Evolutionary conservation across 768 basidiomycete species (phyloP).

Genomic region (Rossbeevera mucosa): DNA sequence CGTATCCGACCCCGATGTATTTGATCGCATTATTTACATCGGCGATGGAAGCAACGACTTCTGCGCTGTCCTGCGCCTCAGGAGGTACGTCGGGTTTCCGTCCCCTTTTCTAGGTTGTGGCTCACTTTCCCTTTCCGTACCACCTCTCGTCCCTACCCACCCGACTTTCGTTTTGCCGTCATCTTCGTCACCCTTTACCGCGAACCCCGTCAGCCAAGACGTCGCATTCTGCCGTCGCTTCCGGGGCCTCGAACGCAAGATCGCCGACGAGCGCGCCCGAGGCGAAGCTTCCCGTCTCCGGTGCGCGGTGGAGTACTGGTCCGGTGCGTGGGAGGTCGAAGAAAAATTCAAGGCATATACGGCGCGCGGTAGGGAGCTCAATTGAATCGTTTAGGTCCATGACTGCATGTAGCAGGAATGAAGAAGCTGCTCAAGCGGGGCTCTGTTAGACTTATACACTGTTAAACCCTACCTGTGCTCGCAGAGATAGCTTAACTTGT

Average conservation of each 20-base stretch:
- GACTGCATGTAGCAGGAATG: not conserved
- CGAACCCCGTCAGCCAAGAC: conserved; percentile 58
- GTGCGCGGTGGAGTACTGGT: conserved; percentile 79
- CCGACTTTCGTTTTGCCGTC: not conserved
- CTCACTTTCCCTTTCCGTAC: not conserved
- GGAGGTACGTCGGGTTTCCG: conserved; percentile 43
- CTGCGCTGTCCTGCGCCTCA: conserved; percentile 81
- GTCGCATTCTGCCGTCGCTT: conserved; percentile 72
- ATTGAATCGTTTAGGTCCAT: not conserved
- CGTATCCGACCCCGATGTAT: conserved; percentile 37
- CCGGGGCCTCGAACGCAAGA: conserved; percentile 76
- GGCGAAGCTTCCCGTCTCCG: conserved; percentile 59
- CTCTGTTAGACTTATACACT: too few species aligned
- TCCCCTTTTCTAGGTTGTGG: not conserved
- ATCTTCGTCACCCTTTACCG: not conserved
- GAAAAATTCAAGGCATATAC: conserved; percentile 52
- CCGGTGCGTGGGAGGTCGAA: conserved; percentile 95
- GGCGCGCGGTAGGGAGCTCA: not conserved
- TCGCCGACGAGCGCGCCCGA: conserved; percentile 49
- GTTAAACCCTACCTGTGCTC: too few species aligned
- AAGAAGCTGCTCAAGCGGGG: too few species aligned
- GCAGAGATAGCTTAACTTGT: too few species aligned
- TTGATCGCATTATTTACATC: conserved; percentile 80
- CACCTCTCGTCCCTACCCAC: not conserved
- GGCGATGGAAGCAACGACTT: conserved; percentile 97